A percentile compares a stretch with the other conserved stretches of the same genome.
These are phyloP conservation scores for Zasmidium cellare DNA, from an alignment of 2,329 filamentous ascomycete species.

Conservation along the genomic window DNA sequence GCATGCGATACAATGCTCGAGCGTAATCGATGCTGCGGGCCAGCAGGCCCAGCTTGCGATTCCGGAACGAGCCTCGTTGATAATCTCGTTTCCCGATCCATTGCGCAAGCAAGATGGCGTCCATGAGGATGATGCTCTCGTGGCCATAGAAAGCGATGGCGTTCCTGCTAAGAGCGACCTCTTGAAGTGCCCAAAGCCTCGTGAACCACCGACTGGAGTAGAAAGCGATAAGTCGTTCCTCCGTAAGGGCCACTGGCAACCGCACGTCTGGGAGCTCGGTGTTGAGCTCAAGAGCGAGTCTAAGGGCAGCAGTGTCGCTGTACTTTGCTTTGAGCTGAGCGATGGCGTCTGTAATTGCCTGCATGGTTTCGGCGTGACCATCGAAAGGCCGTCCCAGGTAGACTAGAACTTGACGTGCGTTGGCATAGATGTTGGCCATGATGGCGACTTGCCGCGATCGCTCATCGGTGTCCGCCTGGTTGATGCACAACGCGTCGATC, in stretches of 20 bases:
- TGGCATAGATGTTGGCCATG: constrained; percentile 33
- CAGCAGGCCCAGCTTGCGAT: no score
- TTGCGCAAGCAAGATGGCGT: no score
- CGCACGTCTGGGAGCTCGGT: no score
- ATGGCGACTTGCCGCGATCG: constrained; percentile 32
- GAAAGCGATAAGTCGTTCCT: neutral
- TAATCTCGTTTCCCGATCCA: no score
- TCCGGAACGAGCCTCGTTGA: no score
- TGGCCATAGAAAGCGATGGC: no score
- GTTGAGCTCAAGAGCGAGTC: neutral
- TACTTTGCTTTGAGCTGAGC: neutral
- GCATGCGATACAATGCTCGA: no score
- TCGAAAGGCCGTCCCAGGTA: constrained; percentile 17
- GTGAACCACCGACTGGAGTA: neutral
- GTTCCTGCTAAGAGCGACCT: no score
- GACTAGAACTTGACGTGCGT: constrained; percentile 16
- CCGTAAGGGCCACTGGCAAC: neutral
- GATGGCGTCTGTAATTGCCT: neutral
- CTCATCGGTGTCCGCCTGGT: constrained; percentile 32
- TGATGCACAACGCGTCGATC: constrained; percentile 30
- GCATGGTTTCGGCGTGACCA: neutral
- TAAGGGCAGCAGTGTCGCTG: neutral
- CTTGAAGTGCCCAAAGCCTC: no score
- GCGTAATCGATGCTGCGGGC: no score
- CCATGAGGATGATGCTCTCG: no score